Evolutionary conservation across 805 yeast species (phyloP), one percentile per base, ranked within the genome.

Genomic region (Ogataea allantospora): DNA sequence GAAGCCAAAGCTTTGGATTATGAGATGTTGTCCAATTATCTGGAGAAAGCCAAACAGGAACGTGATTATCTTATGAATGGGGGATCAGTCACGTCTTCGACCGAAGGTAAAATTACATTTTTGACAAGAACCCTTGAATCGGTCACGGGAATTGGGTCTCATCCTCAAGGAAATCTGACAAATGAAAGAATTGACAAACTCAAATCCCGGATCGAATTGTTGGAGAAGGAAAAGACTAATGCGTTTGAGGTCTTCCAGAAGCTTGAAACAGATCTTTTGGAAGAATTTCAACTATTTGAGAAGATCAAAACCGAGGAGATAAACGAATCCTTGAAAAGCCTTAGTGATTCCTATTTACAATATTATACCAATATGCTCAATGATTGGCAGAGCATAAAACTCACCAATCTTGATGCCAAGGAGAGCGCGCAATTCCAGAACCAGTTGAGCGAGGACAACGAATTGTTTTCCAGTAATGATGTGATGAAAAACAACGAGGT

Each of bases 1-100:
- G 98, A 91, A 54, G 88, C 88, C 56, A 89, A 89, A 59, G 89
- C 86, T 51, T 75, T 91, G 18, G 99, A 91, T 58, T 81, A 83
- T 54, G 97, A 93, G 56, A 95, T 85, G 35, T 67, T 91, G 29
- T 75, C 78, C 26, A 95, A 84, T 38, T 91, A 91, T 62, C 66
- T 88, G 39, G 70, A 71, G 27, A 83, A 86, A 53, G 79, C 95
- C 0, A 70, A 75, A 33, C 65, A 66, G 26, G 98, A 91, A 49
- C 78, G 79, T 49, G 56, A 57, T 4, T 36, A 55, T 38, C 30
- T 63, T 16, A 41, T 60, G 34, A 55, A 54, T 35, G 67, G 67
- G 4, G 67, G 67, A 1, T 54, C 65, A 8, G 45, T 62, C n/a
- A 57, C 63, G 1, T 43, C 65, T 2, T 44, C 66, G 1, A 51